Evolutionary conservation across 768 basidiomycete species (phyloP).

Genomic region (Leccinum uliginosum): DNA sequence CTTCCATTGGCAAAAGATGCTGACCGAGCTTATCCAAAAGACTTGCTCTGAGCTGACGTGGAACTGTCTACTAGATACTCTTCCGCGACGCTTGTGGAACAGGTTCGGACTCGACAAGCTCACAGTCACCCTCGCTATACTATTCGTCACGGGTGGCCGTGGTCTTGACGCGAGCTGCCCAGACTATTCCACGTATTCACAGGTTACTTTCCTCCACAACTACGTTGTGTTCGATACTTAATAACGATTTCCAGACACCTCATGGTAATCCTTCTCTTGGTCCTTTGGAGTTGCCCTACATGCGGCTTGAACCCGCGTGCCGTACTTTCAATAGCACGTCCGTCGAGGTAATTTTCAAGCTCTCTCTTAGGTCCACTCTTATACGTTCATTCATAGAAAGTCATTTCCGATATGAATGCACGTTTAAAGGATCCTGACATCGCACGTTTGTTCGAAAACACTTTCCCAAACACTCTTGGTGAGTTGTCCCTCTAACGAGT

Average conservation of each 20-base stretch:
- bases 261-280: constrained; percentile 61
- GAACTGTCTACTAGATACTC: neutral
- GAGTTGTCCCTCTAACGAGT: constrained; percentile 10
- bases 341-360: constrained; percentile 53
- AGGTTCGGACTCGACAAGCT: constrained; percentile 25
- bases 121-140: constrained; percentile 12
- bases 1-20: constrained; percentile 3
- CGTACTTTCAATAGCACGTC: constrained; percentile 73
- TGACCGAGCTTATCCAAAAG: constrained; percentile 8
- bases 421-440: constrained; percentile 73
- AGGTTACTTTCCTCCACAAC: constrained; percentile 31
- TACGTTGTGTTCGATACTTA: neutral
- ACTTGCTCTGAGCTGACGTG: constrained; percentile 2
- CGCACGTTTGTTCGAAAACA: constrained; percentile 76
- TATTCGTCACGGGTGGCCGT: constrained; percentile 19
- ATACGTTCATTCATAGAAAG: constrained; percentile 42
- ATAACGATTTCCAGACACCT: constrained; percentile 37
- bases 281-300: constrained; percentile 60
- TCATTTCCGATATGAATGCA: constrained; percentile 68
- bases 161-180: constrained; percentile 43
- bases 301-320: constrained; percentile 66
- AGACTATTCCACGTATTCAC: constrained; percentile 58
- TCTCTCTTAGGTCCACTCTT: neutral
- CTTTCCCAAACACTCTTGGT: constrained; percentile 81
- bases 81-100: constrained; percentile 7